These are phyloP conservation scores for Zygoascus sp. DNA, from an alignment of 1,139 yeast genomes.

Conservation along the genomic window DNA sequence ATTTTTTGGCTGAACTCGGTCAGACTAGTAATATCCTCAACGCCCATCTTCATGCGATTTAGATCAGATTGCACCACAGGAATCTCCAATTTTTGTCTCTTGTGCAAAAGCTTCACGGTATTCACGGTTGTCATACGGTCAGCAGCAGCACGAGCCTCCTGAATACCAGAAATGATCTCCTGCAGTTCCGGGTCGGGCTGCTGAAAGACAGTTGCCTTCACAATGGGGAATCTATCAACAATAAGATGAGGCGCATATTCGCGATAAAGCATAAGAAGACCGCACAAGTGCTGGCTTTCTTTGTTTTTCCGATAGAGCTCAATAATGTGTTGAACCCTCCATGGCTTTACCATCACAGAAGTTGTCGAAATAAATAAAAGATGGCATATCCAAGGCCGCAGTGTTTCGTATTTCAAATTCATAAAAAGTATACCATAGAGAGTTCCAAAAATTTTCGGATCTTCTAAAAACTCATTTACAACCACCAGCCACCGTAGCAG, in stretches of 20 bases:
- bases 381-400: slow-evolving; percentile 43
- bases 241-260: slow-evolving; percentile 30
- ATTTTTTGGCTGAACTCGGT: slow-evolving; percentile 23
- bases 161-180: slow-evolving; percentile 23
- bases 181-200: slow-evolving; percentile 29
- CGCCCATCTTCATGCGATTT: slow-evolving; percentile 10
- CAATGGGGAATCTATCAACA: slow-evolving; percentile 27
- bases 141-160: slow-evolving; percentile 19
- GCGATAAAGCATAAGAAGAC: slow-evolving; percentile 31
- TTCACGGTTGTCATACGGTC: slow-evolving; percentile 14
- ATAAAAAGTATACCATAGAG: slow-evolving; percentile 41
- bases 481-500: slow-evolving; percentile 41
- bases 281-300: slow-evolving; percentile 33
- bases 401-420: slow-evolving; percentile 42
- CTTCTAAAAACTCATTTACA: slow-evolving; percentile 33
- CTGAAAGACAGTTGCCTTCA: slow-evolving; percentile 27
- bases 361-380: slow-evolving; percentile 40
- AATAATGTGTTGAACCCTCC: slow-evolving; percentile 36
- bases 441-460: slow-evolving; percentile 25
- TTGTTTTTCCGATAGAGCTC: slow-evolving; percentile 36
- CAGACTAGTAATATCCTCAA: slow-evolving; percentile 23
- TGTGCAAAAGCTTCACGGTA: neutral
- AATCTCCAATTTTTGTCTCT: slow-evolving; percentile 15
- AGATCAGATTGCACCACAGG: slow-evolving; percentile 13
- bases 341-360: slow-evolving; percentile 34